Evolutionary conservation across 768 basidiomycete genomes (phyloP).

Genomic region (Hygrocybe punicea): DNA sequence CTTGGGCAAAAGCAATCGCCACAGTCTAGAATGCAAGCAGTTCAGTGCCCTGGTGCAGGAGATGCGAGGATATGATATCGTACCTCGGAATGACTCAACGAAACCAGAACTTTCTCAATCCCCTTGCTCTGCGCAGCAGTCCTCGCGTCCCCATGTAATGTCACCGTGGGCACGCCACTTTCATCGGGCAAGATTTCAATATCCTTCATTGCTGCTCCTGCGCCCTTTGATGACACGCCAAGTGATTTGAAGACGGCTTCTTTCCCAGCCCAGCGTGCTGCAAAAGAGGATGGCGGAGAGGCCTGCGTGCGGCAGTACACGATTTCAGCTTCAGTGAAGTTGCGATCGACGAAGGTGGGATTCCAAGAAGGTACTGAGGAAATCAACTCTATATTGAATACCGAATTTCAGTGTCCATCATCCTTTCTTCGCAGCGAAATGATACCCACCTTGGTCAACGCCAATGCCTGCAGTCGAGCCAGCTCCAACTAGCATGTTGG

Average conservation of each 20-base stretch:
- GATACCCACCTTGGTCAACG: conserved; percentile 75
- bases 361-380: conserved; percentile 88
- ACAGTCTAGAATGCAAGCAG: conserved; percentile 52
- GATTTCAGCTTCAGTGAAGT: conserved; percentile 89
- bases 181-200: conserved; percentile 88
- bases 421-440: no score
- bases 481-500: conserved; percentile 27
- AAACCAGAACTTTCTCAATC: conserved; percentile 72
- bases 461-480: conserved; percentile 70
- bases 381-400: conserved; percentile 65
- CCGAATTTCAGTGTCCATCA: conserved; percentile 10
- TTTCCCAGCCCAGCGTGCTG: conserved; percentile 96
- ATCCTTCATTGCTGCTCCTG: conserved; percentile 92
- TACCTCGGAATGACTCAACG: conserved; percentile 91
- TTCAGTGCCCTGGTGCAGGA: conserved; percentile 1
- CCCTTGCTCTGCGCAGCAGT: conserved; percentile 67
- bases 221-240: conserved; percentile 85
- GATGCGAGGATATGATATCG: conserved; percentile 25
- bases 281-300: conserved; percentile 84
- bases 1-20: conserved; percentile 86
- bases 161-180: conserved; percentile 76
- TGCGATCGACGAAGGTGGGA: conserved; percentile 80
- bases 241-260: conserved; percentile 97
- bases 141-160: conserved; percentile 76
- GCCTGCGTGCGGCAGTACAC: conserved; percentile 85